A percentile compares a stretch with the other conserved stretches of the same genome.
These are phyloP conservation scores for Periconia sp. DNA, from an alignment of 2,329 filamentous ascomycete genomes.

Conservation along the genomic window DNA sequence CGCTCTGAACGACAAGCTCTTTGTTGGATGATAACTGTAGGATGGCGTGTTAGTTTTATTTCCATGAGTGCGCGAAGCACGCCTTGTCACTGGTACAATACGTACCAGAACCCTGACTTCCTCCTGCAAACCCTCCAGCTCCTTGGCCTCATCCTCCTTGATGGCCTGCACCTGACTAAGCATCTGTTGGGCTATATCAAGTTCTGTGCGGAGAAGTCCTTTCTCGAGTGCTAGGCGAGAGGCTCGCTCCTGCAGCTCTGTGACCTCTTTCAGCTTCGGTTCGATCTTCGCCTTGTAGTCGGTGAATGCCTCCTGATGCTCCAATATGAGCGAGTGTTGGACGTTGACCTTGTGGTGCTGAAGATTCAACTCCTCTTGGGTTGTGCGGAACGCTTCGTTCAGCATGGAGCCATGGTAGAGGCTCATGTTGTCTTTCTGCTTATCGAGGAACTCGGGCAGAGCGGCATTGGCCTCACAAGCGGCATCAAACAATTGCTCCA, in stretches of 20 bases:
- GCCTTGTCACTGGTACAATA: neutral
- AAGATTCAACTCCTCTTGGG: constrained; percentile 30
- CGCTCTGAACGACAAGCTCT: constrained; percentile 19
- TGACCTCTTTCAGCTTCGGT: constrained; percentile 27
- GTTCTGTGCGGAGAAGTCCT: constrained; percentile 32
- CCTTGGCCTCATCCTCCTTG: constrained; percentile 14
- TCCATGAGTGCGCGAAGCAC: neutral
- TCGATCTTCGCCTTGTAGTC: constrained; percentile 25
- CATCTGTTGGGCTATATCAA: constrained; percentile 24
- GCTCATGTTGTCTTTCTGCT: constrained; percentile 34
- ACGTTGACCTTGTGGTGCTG: constrained; percentile 37
- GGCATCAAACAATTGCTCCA: constrained; percentile 30
- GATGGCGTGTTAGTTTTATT: neutral
- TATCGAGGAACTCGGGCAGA: constrained; percentile 32
- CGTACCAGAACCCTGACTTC: constrained; percentile 19
- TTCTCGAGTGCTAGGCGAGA: constrained; percentile 38
- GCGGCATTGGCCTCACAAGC: constrained; percentile 23
- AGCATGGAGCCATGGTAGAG: constrained; percentile 29
- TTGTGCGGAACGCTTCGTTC: constrained; percentile 28
- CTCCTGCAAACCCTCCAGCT: constrained; percentile 17
- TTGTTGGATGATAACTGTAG: constrained; percentile 18
- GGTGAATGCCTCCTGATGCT: constrained; percentile 34
- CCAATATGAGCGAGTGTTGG: constrained; percentile 33
- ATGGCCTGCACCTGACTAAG: constrained; percentile 15
- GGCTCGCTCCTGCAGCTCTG: constrained; percentile 26